A percentile compares a stretch with the other conserved stretches of the same genome.
Evolutionary conservation across 2,329 filamentous ascomycete genomes (phyloP).

Genomic region (Triangularia setosa): DNA sequence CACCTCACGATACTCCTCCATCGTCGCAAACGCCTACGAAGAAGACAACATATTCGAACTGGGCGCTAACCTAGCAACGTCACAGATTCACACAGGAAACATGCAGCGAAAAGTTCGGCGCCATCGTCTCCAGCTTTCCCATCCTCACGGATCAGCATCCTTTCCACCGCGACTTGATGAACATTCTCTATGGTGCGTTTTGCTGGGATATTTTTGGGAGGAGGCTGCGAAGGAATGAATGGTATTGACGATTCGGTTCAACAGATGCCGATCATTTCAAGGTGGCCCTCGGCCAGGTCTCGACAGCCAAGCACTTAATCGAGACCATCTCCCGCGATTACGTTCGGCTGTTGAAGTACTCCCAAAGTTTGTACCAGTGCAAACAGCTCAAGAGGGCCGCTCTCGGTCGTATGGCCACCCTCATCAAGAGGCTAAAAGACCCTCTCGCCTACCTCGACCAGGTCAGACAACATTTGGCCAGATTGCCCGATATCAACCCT

Average conservation of each 20-base stretch:
- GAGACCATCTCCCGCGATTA: slow-evolving; percentile 97
- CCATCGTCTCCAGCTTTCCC: slow-evolving; percentile 90
- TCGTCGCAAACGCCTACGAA: not conserved
- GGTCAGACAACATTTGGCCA: slow-evolving; percentile 89
- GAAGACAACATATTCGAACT: not conserved
- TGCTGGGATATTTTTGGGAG: not conserved
- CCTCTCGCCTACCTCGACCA: slow-evolving; percentile 94
- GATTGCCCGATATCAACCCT: slow-evolving; percentile 96
- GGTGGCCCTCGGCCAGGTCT: slow-evolving; percentile 92
- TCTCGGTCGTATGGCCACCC: slow-evolving; percentile 95
- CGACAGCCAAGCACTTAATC: slow-evolving; percentile 92
- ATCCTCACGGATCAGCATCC: slow-evolving; percentile 70
- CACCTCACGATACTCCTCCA: not conserved
- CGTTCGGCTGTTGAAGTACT: slow-evolving; percentile 85
- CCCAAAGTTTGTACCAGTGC: slow-evolving; percentile 95
- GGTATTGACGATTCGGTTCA: slow-evolving; percentile 8
- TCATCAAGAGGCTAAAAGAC: slow-evolving; percentile 91
- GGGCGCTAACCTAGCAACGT: slow-evolving; percentile 15
- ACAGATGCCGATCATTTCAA: slow-evolving; percentile 87
- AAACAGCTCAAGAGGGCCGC: slow-evolving; percentile 97
- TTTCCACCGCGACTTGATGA: slow-evolving; percentile 68
- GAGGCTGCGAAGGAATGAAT: not conserved
- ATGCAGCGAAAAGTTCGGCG: slow-evolving; percentile 78
- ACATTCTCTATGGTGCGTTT: slow-evolving; percentile 75
- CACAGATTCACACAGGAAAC: slow-evolving; percentile 81